Evolutionary conservation across 1,139 yeast species (phyloP), one percentile per base, ranked within the genome.

Genomic region (Geotrichum reessii): DNA sequence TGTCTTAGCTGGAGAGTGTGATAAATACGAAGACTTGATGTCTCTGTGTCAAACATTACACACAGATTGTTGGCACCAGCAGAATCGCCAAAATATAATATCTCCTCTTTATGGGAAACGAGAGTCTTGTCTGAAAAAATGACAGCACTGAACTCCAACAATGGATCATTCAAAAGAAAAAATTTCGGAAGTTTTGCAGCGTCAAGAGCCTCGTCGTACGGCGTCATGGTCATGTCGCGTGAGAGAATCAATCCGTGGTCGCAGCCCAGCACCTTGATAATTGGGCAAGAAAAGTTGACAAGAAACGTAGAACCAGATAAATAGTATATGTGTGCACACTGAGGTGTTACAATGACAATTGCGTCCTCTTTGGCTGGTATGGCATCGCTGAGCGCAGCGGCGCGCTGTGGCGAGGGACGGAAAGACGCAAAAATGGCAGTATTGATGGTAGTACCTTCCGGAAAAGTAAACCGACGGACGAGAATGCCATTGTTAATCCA

Each of bases 111-210:
- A 1, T 80, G 73, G 0, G 86, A 78, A 12, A 89, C 80, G 0
- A 85, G 81, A 0, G 90, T 81, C 0, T 87, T 84, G 0, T 93
- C 83, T 0, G 91, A 84, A 0, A 93, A 82, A 0, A 84, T 81
- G 2, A 88, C 81, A 5, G 81, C 74, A 1, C 92, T 85, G 55
- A 86, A 75, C 24, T 87, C 92, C 3, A 82, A 82, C 53, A 85
- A 74, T 0, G 95, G 92, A 65, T 86, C 92, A 0, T 81, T 78
- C 63, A 88, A 71, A 0, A 90, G 80, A 61, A 86, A 74, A 64
- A 87, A 83, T 55, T 79, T 77, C 3, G 83, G 65, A 2, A 53
- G 51, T 33, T 56, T 55, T 31, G 42, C 49, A 33, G 53, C 52
- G 40, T 60, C 55, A 52, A 42, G 53, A 42, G 52, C 53, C 22